phyloP scores from a whole-genome alignment of 2,329 filamentous ascomycete species.

The Fusarium kyushuense region DNA sequence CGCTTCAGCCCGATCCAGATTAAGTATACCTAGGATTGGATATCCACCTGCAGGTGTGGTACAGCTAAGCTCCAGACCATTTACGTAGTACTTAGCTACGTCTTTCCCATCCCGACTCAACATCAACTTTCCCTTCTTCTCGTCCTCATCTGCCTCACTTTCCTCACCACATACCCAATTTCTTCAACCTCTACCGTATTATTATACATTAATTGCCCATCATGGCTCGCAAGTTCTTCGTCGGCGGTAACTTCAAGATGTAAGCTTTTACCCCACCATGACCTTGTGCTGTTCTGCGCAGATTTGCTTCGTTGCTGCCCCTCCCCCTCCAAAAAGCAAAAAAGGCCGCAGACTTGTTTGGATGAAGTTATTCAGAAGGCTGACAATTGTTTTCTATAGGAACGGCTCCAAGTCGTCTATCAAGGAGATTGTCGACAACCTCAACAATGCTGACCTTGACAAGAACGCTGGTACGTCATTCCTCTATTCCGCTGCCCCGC shows the following conservation, averaged over 20 bases:
- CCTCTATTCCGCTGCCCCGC: slow-evolving; percentile 18
- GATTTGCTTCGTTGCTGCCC: slow-evolving; percentile 25
- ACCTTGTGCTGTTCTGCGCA: slow-evolving; percentile 23
- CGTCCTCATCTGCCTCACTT: slow-evolving; percentile 12
- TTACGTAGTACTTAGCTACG: slow-evolving; percentile 33
- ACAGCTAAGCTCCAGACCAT: slow-evolving; percentile 28
- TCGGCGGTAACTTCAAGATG: slow-evolving; percentile 99
- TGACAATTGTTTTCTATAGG: slow-evolving; percentile 64
- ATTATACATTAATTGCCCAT: slow-evolving; percentile 58
- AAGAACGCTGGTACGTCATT: slow-evolving; percentile 73
- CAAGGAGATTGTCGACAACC: slow-evolving; percentile 88
- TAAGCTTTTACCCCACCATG: slow-evolving; percentile 61
- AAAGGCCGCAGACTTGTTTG: slow-evolving; percentile 47
- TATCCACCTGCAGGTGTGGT: slow-evolving; percentile 22
- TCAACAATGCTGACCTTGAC: slow-evolving; percentile 88
- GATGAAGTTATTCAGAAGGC: slow-evolving; percentile 18
- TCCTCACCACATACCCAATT: slow-evolving; percentile 7
- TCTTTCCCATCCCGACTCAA: slow-evolving; percentile 23
- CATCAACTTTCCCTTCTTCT: slow-evolving; percentile 14
- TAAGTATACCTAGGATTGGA: slow-evolving; percentile 10
- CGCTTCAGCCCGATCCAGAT: slow-evolving; percentile 39
- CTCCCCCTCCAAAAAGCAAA: slow-evolving; percentile 30
- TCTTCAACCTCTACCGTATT: slow-evolving; percentile 3
- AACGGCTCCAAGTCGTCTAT: slow-evolving; percentile 93
- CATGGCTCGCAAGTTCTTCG: slow-evolving; percentile 97